Base-by-base conservation (phyloP, 108 stramenopile species). In the Cyclotella choctawhatcheeana region DNA sequence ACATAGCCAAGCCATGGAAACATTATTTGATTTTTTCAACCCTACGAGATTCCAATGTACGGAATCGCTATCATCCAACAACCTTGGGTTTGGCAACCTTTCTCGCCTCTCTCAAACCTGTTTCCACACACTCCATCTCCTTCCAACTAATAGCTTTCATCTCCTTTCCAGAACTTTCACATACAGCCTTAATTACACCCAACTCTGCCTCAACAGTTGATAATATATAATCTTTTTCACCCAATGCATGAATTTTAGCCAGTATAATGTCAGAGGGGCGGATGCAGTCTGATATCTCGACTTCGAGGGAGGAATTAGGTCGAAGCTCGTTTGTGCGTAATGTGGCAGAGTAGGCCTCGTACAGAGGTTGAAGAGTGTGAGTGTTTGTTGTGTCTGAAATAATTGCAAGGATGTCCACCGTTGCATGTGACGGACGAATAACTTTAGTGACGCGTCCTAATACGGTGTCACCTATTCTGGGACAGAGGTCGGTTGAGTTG, bases 121-220 rank as follows among this genome's bases (percentile, higher is more conserved):
- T 96, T 21, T 73, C 68, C 0, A 92, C 92, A 79, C 95, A 96
- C 69, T 88, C 71, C 96, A 97, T 97, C 77, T 96, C 93, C 76
- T 97, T 94, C 96, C 94, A 97, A 66, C 82, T 91, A 0, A 88
- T 67, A 7, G 97, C 93, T 31, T 80, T 81, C 94, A 97, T 92
- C 37, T 74, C 68, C 24, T 52, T 48, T 2, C 89, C 85, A 29
- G 85, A 80, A 29, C 79, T 82, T 26, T 61, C 50, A 44, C 85
- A 87, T 7, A 73, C 69, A 5, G 96, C 96, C 52, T 86, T 83
- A 24, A 93, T 58, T 17, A 97, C 97, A 14, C 97, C 97, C 64
- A 96, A 76, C 47, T 94, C 92, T 5, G 90, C 68, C 84, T 97
- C 97, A 0, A 91, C 93, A 24, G 96, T 96, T 2, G 86, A 71